Percentiles rank a stretch among this genome's conserved stretches.
These are phyloP conservation scores for Grosmannia serpens DNA, from an alignment of 2,329 filamentous ascomycete species.

Conservation along the genomic window DNA sequence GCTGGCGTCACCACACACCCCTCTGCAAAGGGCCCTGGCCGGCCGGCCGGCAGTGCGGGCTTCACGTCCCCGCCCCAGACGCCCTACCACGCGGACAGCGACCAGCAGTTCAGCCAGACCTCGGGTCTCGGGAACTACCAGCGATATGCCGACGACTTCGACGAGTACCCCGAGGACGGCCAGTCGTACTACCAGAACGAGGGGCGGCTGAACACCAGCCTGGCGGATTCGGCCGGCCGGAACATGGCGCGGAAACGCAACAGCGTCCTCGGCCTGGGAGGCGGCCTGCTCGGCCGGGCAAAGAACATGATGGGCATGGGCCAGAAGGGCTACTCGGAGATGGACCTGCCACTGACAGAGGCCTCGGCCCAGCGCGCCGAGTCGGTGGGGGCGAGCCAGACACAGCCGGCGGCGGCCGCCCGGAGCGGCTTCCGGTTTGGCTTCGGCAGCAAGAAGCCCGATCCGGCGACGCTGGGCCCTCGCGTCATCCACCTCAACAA, in stretches of 20 bases:
- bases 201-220: slow-evolving; percentile 40
- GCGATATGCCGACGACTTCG: slow-evolving; percentile 77
- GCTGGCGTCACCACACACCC: slow-evolving; percentile 40
- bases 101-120: slow-evolving; percentile 56
- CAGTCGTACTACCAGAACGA: slow-evolving; percentile 76
- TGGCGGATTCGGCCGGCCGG: slow-evolving; percentile 20
- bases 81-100: slow-evolving; percentile 30
- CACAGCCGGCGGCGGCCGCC: slow-evolving; percentile 16
- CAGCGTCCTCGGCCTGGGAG: slow-evolving; percentile 77
- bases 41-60: slow-evolving; percentile 15
- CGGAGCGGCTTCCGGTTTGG: slow-evolving; percentile 77
- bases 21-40: slow-evolving; percentile 18
- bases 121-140: slow-evolving; percentile 82
- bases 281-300: slow-evolving; percentile 73
- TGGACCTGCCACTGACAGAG: slow-evolving; percentile 93
- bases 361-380: slow-evolving; percentile 27
- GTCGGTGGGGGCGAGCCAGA: slow-evolving; percentile 22
- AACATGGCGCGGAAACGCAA: slow-evolving; percentile 65
- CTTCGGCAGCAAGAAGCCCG: slow-evolving; percentile 71
- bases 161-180: slow-evolving; percentile 69
- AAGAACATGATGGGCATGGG: slow-evolving; percentile 89
- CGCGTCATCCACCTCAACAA: slow-evolving; percentile 95
- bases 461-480: slow-evolving; percentile 84
- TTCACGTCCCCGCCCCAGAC: slow-evolving; percentile 18
- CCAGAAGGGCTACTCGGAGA: slow-evolving; percentile 75